Percentiles rank a stretch among this genome's conserved stretches.
These are phyloP conservation scores for Phytopythium oedochilum DNA, from an alignment of 352 stramenopile species.

Conservation along the genomic window DNA sequence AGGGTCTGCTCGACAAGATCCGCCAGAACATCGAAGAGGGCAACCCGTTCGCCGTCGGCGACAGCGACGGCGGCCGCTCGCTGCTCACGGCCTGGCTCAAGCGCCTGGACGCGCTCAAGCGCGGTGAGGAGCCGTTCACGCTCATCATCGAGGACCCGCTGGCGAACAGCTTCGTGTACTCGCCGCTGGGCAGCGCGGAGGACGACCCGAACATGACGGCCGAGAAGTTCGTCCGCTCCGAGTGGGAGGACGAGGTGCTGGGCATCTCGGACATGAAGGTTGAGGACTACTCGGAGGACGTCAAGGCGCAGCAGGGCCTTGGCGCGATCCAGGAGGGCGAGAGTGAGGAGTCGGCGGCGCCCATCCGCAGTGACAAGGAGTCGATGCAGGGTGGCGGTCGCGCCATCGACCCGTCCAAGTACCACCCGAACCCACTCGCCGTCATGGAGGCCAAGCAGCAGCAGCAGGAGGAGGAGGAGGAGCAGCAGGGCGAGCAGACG, in stretches of 20 bases:
- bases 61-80: slow-evolving; percentile 64
- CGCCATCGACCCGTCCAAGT: slow-evolving; percentile 47
- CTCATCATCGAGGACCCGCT: slow-evolving; percentile 88
- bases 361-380: slow-evolving; percentile 58
- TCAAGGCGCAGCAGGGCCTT: background rate
- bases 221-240: slow-evolving; percentile 83
- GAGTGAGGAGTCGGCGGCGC: slow-evolving; percentile 18
- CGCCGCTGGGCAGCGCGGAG: slow-evolving; percentile 37
- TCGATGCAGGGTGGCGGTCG: slow-evolving; percentile 45
- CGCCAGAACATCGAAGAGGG: slow-evolving; percentile 65
- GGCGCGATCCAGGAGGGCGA: slow-evolving; percentile 32
- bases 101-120: slow-evolving; percentile 46
- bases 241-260: slow-evolving; percentile 91
- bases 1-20: slow-evolving; percentile 89
- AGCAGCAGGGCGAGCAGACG: slow-evolving; percentile 4
- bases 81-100: slow-evolving; percentile 47
- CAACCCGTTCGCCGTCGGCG: slow-evolving; percentile 83
- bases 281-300: slow-evolving; percentile 62
- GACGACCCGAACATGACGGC: slow-evolving; percentile 63
- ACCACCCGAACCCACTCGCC: slow-evolving; percentile 57
- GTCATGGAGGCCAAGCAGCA: slow-evolving; percentile 55
- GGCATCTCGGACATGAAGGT: slow-evolving; percentile 93
- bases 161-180: slow-evolving; percentile 91
- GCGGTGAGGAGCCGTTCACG: slow-evolving; percentile 79
- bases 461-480: slow-evolving; percentile 23